Evolutionary conservation across 1,284 basidiomycete species (phyloP).

Genomic region (Rhodotorula sp.): DNA sequence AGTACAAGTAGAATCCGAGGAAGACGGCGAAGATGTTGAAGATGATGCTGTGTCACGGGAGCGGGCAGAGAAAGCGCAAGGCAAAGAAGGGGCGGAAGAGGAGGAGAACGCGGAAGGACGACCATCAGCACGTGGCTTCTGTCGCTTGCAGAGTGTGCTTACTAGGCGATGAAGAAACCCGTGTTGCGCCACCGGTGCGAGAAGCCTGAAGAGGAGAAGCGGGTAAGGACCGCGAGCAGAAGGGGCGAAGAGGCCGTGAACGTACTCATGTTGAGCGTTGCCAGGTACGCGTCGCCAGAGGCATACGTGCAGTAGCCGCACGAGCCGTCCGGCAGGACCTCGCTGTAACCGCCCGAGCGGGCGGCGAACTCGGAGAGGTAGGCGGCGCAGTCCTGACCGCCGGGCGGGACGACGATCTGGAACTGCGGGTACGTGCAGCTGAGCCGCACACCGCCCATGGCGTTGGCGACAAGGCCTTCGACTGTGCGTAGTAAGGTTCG

Average conservation of each 20-base stretch:
- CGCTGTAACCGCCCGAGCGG: conserved; percentile 51
- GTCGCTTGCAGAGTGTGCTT: too few species aligned
- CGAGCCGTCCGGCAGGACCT: conserved; percentile 44
- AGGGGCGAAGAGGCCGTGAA: neutral
- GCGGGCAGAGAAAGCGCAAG: neutral
- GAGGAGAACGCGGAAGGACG: neutral
- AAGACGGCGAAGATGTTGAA: conserved; percentile 36
- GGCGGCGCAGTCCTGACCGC: conserved; percentile 52
- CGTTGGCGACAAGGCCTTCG: conserved; percentile 52
- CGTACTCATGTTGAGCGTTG: conserved; percentile 22
- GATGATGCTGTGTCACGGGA: neutral
- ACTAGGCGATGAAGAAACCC: conserved; percentile 60
- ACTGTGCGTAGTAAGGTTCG: conserved; percentile 35
- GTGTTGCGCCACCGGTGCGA: conserved; percentile 61
- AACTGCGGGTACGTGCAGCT: conserved; percentile 53
- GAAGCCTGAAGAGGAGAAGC: conserved; percentile 6
- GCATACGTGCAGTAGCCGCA: conserved; percentile 50
- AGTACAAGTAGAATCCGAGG: conserved; percentile 27
- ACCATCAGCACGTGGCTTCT: conserved; percentile 30
- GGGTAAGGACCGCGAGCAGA: neutral
- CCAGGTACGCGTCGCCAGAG: conserved; percentile 43
- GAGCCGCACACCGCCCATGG: conserved; percentile 50
- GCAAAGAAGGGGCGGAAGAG: neutral
- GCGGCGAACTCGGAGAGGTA: conserved; percentile 51
- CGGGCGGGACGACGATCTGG: conserved; percentile 50